Evolutionary conservation across 1,284 basidiomycete species (phyloP).

Genomic region (Irpex lacteus): DNA sequence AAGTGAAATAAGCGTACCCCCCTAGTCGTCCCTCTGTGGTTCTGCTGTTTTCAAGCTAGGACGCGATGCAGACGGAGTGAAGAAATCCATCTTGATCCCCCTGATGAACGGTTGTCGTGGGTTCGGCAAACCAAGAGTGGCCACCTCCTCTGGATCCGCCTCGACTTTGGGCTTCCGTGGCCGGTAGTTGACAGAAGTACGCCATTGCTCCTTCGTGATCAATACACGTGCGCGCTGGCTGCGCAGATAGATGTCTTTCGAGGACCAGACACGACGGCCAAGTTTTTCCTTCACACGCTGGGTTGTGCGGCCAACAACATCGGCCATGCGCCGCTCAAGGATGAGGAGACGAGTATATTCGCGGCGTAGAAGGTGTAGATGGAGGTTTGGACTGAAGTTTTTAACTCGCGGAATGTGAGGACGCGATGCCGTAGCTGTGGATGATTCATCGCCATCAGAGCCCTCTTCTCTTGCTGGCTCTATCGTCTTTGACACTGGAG

Average conservation of each 20-base stretch:
- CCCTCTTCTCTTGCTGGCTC: not conserved
- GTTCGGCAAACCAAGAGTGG: not conserved
- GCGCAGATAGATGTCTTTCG: slow-evolving; percentile 52
- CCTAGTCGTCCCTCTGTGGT: not conserved
- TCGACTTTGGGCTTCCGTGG: not conserved
- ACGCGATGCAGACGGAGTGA: not conserved
- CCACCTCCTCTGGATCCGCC: not conserved
- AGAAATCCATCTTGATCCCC: not conserved
- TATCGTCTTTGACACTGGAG: not conserved
- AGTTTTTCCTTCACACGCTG: slow-evolving; percentile 66
- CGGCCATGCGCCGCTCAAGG: slow-evolving; percentile 40
- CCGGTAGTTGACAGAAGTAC: slow-evolving; percentile 29
- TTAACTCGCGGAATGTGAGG: slow-evolving; percentile 26
- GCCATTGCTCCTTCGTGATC: slow-evolving; percentile 36
- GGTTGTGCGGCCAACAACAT: slow-evolving; percentile 45
- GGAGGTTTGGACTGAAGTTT: slow-evolving; percentile 50
- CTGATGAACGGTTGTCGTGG: not conserved
- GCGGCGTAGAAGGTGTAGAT: slow-evolving; percentile 51
- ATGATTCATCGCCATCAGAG: not conserved
- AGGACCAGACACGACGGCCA: slow-evolving; percentile 66
- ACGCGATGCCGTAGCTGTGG: not conserved
- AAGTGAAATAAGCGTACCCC: not conserved
- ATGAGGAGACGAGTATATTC: slow-evolving; percentile 48
- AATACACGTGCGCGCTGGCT: slow-evolving; percentile 26
- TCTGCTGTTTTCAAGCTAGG: not conserved